Conservation (phyloP, 805 yeast genomes). For the Yamadazyma laniorum region DNA sequence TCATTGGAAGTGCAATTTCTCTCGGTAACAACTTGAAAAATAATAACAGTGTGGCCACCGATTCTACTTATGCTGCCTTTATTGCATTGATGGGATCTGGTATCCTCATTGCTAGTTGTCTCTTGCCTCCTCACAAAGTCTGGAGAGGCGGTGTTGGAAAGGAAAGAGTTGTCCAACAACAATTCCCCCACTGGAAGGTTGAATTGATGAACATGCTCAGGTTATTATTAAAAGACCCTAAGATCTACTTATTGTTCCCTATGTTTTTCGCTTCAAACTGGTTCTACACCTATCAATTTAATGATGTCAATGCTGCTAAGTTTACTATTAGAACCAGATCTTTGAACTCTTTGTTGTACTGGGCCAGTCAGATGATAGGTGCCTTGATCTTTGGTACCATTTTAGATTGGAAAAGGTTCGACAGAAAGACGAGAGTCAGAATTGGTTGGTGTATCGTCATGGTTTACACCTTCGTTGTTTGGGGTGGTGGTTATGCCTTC, state of each 20-base stretch:
- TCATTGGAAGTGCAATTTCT: constrained; percentile 59
- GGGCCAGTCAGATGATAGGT: constrained; percentile 61
- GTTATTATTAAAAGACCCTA: constrained; percentile 24
- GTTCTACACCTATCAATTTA: constrained; percentile 66
- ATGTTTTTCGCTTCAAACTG: constrained; percentile 64
- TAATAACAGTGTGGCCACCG: constrained; percentile 35
- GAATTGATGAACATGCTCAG: constrained; percentile 31
- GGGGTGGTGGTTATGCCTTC: constrained; percentile 60
- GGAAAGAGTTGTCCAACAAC: constrained; percentile 43
- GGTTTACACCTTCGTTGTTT: constrained; percentile 44
- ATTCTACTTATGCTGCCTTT: constrained; percentile 56
- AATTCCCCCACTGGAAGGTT: constrained; percentile 44
- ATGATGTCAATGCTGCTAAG: constrained; percentile 53
- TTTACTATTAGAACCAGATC: constrained; percentile 62
- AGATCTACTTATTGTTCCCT: constrained; percentile 52
- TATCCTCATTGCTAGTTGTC: constrained; percentile 38
- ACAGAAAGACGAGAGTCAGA: constrained; percentile 46
- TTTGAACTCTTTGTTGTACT: constrained; percentile 58
- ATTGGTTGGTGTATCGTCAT: constrained; percentile 44
- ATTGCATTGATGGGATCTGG: constrained; percentile 52
- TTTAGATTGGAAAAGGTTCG: constrained; percentile 43
- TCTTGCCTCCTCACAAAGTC: constrained; percentile 52
- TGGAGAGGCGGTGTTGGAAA: constrained; percentile 51
- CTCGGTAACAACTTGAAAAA: constrained; percentile 49
- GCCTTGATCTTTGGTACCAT: constrained; percentile 48